A percentile compares a stretch with the other conserved stretches of the same genome.
These are phyloP conservation scores for Dryadomyces sulphureus DNA, from an alignment of 2,329 filamentous ascomycete species.

Conservation along the genomic window DNA sequence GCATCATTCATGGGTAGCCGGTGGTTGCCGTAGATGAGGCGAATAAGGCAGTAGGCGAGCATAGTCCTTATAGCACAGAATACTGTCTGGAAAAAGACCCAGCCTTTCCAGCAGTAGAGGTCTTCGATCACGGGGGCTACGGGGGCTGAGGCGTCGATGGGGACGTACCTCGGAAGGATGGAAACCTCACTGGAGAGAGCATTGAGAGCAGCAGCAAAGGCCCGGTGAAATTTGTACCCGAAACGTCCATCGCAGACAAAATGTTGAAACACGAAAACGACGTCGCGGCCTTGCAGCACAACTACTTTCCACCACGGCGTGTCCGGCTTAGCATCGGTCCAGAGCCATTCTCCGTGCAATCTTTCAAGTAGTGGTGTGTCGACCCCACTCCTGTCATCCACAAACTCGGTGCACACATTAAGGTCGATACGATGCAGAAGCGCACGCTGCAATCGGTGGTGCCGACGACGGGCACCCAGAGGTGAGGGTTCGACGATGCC, in stretches of 20 bases:
- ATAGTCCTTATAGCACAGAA: neutral
- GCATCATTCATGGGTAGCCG: neutral
- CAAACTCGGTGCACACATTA: neutral
- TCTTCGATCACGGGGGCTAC: neutral
- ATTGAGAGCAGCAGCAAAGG: neutral
- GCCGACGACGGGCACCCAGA: neutral
- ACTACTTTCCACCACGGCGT: neutral
- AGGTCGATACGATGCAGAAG: neutral
- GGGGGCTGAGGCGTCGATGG: neutral
- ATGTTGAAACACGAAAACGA: neutral
- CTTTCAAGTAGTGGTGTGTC: neutral
- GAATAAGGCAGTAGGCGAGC: neutral
- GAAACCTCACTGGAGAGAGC: neutral
- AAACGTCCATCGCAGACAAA: neutral
- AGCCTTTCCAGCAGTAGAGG: neutral
- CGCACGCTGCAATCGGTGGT: neutral
- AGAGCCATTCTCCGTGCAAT: neutral
- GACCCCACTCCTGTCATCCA: neutral
- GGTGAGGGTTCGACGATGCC: neutral
- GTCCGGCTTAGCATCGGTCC: neutral
- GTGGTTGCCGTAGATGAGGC: neutral
- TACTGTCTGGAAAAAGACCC: neutral
- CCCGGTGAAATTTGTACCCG: neutral
- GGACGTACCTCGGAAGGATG: neutral
- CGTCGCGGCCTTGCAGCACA: neutral